These are phyloP conservation scores for Exophiala mesophila DNA, from an alignment of 2,329 filamentous ascomycete species.

Conservation along the genomic window DNA sequence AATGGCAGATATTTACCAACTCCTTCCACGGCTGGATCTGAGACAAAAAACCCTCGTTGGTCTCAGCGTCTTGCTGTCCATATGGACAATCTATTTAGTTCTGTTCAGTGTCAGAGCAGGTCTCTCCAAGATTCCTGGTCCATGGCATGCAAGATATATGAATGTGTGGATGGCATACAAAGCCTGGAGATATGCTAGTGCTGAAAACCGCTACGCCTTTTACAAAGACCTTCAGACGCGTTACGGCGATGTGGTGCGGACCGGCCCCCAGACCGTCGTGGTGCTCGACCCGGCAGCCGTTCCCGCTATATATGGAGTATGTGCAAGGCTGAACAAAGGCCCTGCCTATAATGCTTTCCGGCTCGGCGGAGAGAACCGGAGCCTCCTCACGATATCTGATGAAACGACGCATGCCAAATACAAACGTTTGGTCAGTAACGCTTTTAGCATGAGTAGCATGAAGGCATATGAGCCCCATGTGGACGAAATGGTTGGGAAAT, in stretches of 20 bases:
- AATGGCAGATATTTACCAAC: too few relatives aligned
- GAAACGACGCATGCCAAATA: conserved; percentile 70
- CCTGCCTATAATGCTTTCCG: not conserved
- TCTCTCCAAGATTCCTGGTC: too few relatives aligned
- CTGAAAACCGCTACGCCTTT: too few relatives aligned
- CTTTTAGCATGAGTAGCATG: conserved; percentile 43
- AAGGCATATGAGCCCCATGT: not conserved
- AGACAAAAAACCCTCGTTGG: too few relatives aligned
- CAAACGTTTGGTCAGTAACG: conserved; percentile 66
- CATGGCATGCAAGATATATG: too few relatives aligned
- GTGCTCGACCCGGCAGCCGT: conserved; percentile 24
- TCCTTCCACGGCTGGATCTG: too few relatives aligned
- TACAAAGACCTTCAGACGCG: conserved; percentile 13
- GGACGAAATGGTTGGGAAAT: not conserved
- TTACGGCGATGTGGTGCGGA: conserved; percentile 26
- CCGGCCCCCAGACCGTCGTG: conserved; percentile 28
- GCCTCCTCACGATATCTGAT: conserved; percentile 70
- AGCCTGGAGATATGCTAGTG: too few relatives aligned
- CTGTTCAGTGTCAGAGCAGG: too few relatives aligned
- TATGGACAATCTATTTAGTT: too few relatives aligned
- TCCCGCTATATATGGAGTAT: conserved; percentile 17
- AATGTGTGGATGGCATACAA: too few relatives aligned
- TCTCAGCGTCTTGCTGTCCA: too few relatives aligned
- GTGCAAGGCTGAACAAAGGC: conserved; percentile 4
- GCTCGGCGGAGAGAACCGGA: conserved; percentile 60